phyloP scores from a whole-genome alignment of 2,329 filamentous ascomycete species.

The Ambrosiella xylebori region DNA sequence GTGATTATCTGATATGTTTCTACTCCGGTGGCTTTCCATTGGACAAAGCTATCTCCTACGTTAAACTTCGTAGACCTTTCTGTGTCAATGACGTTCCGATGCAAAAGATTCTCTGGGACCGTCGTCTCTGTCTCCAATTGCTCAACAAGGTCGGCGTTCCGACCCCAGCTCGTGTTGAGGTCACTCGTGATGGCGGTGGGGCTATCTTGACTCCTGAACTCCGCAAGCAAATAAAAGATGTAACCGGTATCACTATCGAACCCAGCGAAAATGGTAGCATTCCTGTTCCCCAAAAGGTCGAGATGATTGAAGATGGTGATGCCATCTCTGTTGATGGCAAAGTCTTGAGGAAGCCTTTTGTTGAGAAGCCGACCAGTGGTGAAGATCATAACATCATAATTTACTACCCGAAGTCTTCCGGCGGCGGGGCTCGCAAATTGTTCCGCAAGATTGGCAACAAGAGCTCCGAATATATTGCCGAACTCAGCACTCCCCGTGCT shows the following conservation, averaged over 20 bases:
- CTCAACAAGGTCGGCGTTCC: slow-evolving; percentile 80
- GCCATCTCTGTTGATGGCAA: slow-evolving; percentile 74
- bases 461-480: slow-evolving; percentile 81
- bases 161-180: slow-evolving; percentile 74
- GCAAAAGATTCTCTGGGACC: slow-evolving; percentile 94
- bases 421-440: slow-evolving; percentile 76
- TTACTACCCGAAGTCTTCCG: slow-evolving; percentile 76
- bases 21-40: slow-evolving; percentile 95
- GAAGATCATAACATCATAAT: slow-evolving; percentile 99
- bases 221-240: slow-evolving; percentile 59
- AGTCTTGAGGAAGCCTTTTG: slow-evolving; percentile 76
- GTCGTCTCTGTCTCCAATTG: slow-evolving; percentile 72
- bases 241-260: slow-evolving; percentile 61
- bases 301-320: slow-evolving; percentile 80
- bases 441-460: slow-evolving; percentile 99
- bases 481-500: slow-evolving; percentile 57
- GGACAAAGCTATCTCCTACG: slow-evolving; percentile 93
- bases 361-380: slow-evolving; percentile 95
- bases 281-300: slow-evolving; percentile 52
- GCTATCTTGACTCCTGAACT: slow-evolving; percentile 61
- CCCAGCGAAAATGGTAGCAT: slow-evolving; percentile 2
- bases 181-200: slow-evolving; percentile 85
- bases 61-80: slow-evolving; percentile 81
- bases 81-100: slow-evolving; percentile 96
- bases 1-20: slow-evolving; percentile 91